Evolutionary conservation across 768 basidiomycete species (phyloP), one percentile per base, ranked within the genome.

Genomic region (Saitozyma sp.): DNA sequence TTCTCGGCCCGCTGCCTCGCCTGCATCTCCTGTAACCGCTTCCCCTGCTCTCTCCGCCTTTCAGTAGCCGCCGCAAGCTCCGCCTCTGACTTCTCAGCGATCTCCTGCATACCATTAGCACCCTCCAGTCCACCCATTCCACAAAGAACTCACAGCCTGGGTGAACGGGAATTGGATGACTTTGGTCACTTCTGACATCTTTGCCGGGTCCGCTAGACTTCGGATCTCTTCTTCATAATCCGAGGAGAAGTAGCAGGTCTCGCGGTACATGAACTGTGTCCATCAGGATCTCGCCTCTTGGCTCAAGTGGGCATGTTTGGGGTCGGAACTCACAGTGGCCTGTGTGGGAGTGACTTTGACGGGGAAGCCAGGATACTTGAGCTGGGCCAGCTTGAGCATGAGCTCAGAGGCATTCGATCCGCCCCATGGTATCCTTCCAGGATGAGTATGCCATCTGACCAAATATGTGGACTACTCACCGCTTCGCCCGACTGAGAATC

Each of bases 291-390:
- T 5, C 29, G 5, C 29, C 29, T 29, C 29, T 2, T 29, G 40
- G 8, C 45, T 2, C 45, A 46, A 17, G 45, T 17, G 45, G 45
- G 45, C 40, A 19, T 41, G 58, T 49, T 1, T 1, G 45, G n/a
- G 40, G 49, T 16, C n/a, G 57, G 64, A 4, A 80, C 84, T 62
- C 77, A 94, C 92, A 13, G 85, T 88, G 6, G 92, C 86, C 70
- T 97, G 95, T 0, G 82, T 74, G 14, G 85, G 74, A 0, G 89
- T 89, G 10, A 97, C 86, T 49, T 91, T 87, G 1, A 89, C 89
- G 6, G 92, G 90, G 77, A 98, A 98, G 51, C 84, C 88, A 37
- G 95, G 89, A 75, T 98, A 96, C 79, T 98, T 99, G 42, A 98
- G 85, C 75, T 97, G 94, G 48, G 94, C 87, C 19, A 95, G 86